A percentile compares a stretch with the other conserved stretches of the same genome.
These are phyloP conservation scores for Cavenderia fasciculata DNA, from an alignment of 78 protist genomes.

Conservation along the genomic window DNA sequence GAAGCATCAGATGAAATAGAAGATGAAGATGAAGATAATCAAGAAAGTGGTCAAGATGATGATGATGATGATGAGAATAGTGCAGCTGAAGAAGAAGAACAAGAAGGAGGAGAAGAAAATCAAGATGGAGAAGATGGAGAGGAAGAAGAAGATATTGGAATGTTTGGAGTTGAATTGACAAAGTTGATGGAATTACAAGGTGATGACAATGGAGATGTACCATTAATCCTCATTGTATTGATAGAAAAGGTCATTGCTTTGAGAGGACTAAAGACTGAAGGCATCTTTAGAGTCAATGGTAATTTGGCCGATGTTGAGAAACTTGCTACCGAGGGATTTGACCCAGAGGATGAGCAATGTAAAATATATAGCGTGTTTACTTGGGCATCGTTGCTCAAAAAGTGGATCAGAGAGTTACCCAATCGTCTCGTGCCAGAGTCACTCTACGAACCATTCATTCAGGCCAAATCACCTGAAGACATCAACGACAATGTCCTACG, in stretches of 20 bases:
- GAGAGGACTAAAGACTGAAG: conserved; percentile 62
- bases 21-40: not conserved
- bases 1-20: not conserved
- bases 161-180: conserved; percentile 55
- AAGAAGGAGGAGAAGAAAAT: not conserved
- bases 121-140: conserved; percentile 8
- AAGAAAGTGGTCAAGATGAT: not conserved
- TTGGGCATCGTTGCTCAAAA: conserved; percentile 68
- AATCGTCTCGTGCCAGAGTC: conserved; percentile 21
- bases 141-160: conserved; percentile 48
- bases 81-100: not conserved
- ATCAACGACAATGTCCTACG: not conserved
- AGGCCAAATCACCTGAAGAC: not conserved
- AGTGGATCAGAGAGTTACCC: conserved; percentile 72
- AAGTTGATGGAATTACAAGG: conserved; percentile 52
- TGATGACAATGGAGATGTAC: conserved; percentile 34
- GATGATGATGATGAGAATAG: not conserved
- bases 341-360: conserved; percentile 30
- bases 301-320: conserved; percentile 33
- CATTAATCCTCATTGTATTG: conserved; percentile 25
- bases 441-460: not conserved
- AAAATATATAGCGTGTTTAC: conserved; percentile 18
- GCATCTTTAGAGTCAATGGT: conserved; percentile 52
- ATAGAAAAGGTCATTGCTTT: conserved; percentile 25
- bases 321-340: conserved; percentile 57